These are phyloP conservation scores for Carex littledalei DNA, from an alignment of 176 grass and related monocot genomes.

Conservation along the genomic window DNA sequence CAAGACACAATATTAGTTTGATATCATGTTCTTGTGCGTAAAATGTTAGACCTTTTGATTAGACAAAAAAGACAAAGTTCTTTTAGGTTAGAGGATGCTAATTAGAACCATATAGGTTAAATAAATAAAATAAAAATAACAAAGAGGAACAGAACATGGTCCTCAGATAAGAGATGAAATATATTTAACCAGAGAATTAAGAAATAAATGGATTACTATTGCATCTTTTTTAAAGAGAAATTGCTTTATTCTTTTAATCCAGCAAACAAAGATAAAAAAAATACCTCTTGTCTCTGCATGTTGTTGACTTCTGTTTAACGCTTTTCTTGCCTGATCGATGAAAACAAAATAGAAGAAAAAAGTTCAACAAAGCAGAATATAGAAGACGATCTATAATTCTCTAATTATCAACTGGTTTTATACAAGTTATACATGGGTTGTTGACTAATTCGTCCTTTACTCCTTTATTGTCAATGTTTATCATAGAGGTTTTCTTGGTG, in stretches of 20 bases:
- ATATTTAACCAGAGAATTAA: not conserved
- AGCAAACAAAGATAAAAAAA: not conserved
- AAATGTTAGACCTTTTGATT: not conserved
- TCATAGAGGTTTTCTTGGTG: not conserved
- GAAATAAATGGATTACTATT: not conserved
- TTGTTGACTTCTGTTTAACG: not conserved
- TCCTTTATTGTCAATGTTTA: not conserved
- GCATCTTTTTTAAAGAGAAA: not conserved
- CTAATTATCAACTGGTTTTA: not conserved
- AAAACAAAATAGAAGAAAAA: not conserved
- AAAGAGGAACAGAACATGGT: not conserved
- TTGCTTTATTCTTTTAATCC: not conserved
- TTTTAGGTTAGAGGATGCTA: not conserved
- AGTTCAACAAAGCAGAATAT: not conserved
- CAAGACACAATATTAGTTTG: conserved; percentile 13
- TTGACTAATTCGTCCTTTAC: not conserved
- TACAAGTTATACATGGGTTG: not conserved
- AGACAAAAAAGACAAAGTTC: not conserved
- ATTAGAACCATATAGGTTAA: not conserved
- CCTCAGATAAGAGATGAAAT: not conserved
- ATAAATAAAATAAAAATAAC: not conserved
- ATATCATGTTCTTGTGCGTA: not conserved
- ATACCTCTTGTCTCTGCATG: conserved; percentile 8
- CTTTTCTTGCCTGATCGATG: not conserved
- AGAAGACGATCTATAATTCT: not conserved